Evolutionary conservation across 768 basidiomycete species (phyloP), one percentile per base, ranked within the genome.

Genomic region (Pholiota conissans): DNA sequence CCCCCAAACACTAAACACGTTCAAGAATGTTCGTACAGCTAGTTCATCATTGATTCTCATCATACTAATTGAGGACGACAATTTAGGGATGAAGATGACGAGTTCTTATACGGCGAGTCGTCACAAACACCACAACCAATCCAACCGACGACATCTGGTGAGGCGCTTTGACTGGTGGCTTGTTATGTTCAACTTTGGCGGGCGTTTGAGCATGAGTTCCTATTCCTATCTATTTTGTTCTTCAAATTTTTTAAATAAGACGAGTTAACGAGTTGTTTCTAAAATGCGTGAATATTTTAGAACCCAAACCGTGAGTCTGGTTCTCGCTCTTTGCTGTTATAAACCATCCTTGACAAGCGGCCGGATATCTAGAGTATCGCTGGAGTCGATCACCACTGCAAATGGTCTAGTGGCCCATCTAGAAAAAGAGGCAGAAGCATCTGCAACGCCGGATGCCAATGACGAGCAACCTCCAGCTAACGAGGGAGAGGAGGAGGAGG

Each of bases 41-140:
- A 27, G 28, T 49, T 40, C 48, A n/a, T 39, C 49, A 26, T n/a
- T 24, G 11, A 26, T 28, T n/a, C 22, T 13, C 22, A 3, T 6
- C 8, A 13, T n/a, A 29, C 48, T 56, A 10, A 49, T 16, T 8
- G 37, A 56, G 45, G 13, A 24, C 24, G 16, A 20, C 20, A 49
- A 37, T 40, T 3, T 62, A 86, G 84, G 83, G 88, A 90, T 68
- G 89, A 90, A 74, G 90, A 92, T 66, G 89, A 91, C 71, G 88
- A 89, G 24, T 90, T 88, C 68, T 73, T 91, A 61, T 91, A 91
- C 64, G 90, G 90, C 56, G 80, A 81, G 58, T 74, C 83, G 40
- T 62, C 74, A 8, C 66, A 69, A 58, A 57, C 73, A 67, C 72
- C 53, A 56, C 71, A 49, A 67, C n/a, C n/a, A n/a, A n/a, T n/a